phyloP scores from a whole-genome alignment of 2,329 filamentous ascomycete genomes.

The Fusarium verrucosum region DNA sequence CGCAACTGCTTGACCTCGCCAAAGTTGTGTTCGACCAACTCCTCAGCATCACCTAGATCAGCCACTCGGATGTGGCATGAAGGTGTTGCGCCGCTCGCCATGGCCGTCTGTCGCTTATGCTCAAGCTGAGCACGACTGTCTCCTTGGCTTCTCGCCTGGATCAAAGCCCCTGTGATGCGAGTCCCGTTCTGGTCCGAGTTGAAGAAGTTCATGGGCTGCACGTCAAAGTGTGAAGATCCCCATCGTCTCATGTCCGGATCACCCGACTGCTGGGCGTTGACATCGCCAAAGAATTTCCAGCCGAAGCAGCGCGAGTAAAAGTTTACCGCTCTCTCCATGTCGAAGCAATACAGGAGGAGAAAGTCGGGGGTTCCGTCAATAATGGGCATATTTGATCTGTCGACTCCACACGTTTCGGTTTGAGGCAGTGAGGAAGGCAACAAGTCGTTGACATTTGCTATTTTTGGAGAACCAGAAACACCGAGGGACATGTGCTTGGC shows the following conservation, averaged over 20 bases:
- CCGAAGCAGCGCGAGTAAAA: constrained; percentile 42
- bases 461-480: constrained; percentile 2
- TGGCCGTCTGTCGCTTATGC: constrained; percentile 26
- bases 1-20: constrained; percentile 38
- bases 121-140: constrained; percentile 26
- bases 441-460: constrained; percentile 12
- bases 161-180: constrained; percentile 34
- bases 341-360: constrained; percentile 38
- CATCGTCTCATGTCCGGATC: constrained; percentile 29
- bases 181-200: constrained; percentile 21
- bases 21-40: constrained; percentile 32
- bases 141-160: constrained; percentile 24
- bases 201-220: constrained; percentile 42
- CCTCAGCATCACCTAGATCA: constrained; percentile 38
- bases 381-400: constrained; percentile 8
- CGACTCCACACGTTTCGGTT: constrained; percentile 13
- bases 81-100: constrained; percentile 21
- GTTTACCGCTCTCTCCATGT: constrained; percentile 32
- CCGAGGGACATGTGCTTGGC: constrained; percentile 19
- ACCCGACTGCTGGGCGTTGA: constrained; percentile 28
- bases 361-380: constrained; percentile 36
- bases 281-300: constrained; percentile 39
- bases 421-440: constrained; percentile 19
- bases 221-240: constrained; percentile 39
- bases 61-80: constrained; percentile 40